Percentiles rank a stretch among this genome's conserved stretches.
These are phyloP conservation scores for Dryas drummondii DNA, from an alignment of 306 rosid genomes.

Conservation along the genomic window DNA sequence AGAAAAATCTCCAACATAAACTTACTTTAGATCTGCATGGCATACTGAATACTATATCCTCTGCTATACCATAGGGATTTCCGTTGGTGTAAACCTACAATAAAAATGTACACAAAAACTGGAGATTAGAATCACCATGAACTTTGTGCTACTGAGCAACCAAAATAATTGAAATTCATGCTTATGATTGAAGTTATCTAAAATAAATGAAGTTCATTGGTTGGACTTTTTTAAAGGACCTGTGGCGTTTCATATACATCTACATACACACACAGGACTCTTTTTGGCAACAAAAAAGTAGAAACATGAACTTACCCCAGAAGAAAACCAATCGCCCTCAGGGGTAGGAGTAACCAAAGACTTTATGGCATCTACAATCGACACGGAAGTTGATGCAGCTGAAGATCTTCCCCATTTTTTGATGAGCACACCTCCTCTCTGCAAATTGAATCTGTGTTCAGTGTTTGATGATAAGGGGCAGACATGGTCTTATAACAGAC, in stretches of 20 bases:
- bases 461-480: constrained; percentile 6
- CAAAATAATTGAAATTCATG: background rate
- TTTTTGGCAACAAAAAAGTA: background rate
- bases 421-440: constrained; percentile 95
- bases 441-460: constrained; percentile 30
- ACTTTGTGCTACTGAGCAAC: background rate
- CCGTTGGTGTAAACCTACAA: constrained; percentile 79
- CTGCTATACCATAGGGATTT: constrained; percentile 90
- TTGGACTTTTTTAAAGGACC: background rate
- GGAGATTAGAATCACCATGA: constrained; percentile 18
- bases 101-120: constrained; percentile 14
- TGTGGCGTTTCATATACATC: background rate
- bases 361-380: constrained; percentile 81
- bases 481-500: background rate
- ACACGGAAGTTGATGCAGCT: constrained; percentile 94
- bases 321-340: constrained; percentile 96
- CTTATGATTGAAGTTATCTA: no score
- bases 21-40: constrained; percentile 94
- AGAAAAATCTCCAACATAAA: constrained; percentile 10
- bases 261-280: background rate
- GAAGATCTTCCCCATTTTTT: constrained; percentile 99
- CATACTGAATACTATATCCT: constrained; percentile 92
- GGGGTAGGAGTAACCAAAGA: constrained; percentile 89
- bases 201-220: background rate
- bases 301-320: constrained; percentile 62